Evolutionary conservation across 352 stramenopile species (phyloP), one percentile per base, ranked within the genome.

Genomic region (Globisporangium polare): DNA sequence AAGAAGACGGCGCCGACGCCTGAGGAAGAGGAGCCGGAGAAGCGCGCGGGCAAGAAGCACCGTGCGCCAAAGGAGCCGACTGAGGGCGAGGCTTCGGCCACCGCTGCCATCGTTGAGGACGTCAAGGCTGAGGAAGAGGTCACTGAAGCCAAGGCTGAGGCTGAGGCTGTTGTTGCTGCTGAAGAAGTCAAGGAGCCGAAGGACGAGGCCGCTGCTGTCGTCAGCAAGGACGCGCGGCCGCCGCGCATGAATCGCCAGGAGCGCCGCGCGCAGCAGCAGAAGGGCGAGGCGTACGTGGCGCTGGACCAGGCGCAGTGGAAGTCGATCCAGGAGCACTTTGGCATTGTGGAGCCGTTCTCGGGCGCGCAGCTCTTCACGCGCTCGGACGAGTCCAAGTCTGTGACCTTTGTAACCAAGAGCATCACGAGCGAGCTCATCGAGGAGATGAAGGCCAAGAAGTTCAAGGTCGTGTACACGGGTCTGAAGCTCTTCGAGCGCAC

Each of bases 401-500:
- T 96, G 15, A 93, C 84, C 13, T 93, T 96, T 62, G 83, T 96
- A 53, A 90, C 84, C 15, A 69, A 89, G 71, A 92, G 80, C 60
- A 94, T 96, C 56, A 92, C 86, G 15, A 88, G 80, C 69, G 72
- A 80, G 62, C 59, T 95, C 45, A 62, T 95, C 12, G 81, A 89
- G 55, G 69, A 90, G 67, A 93, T 94, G 86, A 89, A 95, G 71
- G 71, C 80, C 39, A 86, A 94, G 77, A 86, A 92, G 57, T 62
- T 95, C 45, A 88, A 95, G 67, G 79, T 98, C 49, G 83, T 98
- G 22, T 96, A 97, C 71, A 88, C 90, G 22, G 93, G 93, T 5
- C 75, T 97, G 33, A 96, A 97, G 70, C 90, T 97, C 64, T 97
- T 98, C 60, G 90, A 97, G 61, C 86, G 89, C 60, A 96, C 91